phyloP scores from a whole-genome alignment of 1,139 yeast species.

The Geotrichum klebahnii region DNA sequence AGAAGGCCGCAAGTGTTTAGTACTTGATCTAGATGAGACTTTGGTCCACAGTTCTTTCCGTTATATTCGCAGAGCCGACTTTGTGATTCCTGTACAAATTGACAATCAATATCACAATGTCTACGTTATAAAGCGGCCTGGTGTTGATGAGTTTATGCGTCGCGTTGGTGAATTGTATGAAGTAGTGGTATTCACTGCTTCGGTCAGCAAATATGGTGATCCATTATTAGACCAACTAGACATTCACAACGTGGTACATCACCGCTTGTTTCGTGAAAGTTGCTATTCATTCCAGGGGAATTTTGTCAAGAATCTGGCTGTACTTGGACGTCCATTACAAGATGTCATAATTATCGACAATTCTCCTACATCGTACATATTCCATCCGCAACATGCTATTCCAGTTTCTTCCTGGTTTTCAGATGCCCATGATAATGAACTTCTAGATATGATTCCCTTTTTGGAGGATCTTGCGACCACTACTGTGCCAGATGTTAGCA shows the following conservation, averaged over 20 bases:
- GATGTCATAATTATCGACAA: conserved; percentile 90
- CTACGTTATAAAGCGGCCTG: conserved; percentile 94
- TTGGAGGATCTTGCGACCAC: conserved; percentile 71
- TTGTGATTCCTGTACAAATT: conserved; percentile 87
- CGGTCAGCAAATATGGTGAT: conserved; percentile 92
- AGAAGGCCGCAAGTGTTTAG: conserved; percentile 71
- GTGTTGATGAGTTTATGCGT: conserved; percentile 87
- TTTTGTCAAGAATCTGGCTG: conserved; percentile 87
- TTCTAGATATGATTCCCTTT: conserved; percentile 84
- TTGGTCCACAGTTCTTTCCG: conserved; percentile 93
- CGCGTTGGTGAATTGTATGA: conserved; percentile 84
- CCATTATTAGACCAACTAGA: conserved; percentile 89
- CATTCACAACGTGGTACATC: conserved; percentile 68
- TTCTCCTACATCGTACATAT: conserved; percentile 93
- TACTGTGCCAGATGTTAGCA: conserved; percentile 72
- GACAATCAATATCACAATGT: conserved; percentile 91
- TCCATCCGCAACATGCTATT: conserved; percentile 96
- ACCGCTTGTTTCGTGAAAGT: conserved; percentile 84
- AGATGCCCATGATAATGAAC: conserved; percentile 94
- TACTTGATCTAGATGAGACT: conserved; percentile 91
- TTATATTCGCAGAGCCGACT: conserved; percentile 86
- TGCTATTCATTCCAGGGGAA: conserved; percentile 83
- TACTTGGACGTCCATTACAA: conserved; percentile 83
- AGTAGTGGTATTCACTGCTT: conserved; percentile 94
- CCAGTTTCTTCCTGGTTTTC: conserved; percentile 99